Evolutionary conservation across 345 rosid genomes (phyloP).

Genomic region (Gossypium bickii): DNA sequence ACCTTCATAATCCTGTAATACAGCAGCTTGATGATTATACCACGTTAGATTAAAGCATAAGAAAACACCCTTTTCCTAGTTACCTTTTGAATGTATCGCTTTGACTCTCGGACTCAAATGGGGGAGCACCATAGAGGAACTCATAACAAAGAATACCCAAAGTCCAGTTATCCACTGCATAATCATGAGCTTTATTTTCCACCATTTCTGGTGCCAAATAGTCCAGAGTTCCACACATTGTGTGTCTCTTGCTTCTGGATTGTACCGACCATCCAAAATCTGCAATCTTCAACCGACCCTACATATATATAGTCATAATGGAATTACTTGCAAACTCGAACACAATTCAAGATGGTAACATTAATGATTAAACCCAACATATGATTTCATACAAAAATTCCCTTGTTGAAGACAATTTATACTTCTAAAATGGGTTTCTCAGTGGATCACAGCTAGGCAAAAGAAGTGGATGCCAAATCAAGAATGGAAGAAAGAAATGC

Average conservation of each 20-base stretch:
- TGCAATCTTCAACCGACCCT: constrained; percentile 92
- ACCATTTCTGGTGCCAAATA: constrained; percentile 98
- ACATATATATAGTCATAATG: neutral
- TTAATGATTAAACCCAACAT: neutral
- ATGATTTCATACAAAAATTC: neutral
- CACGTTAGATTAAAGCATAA: neutral
- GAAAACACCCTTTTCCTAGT: neutral
- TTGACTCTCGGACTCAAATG: constrained; percentile 89
- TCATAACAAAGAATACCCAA: constrained; percentile 87
- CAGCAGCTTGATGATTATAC: neutral
- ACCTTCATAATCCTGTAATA: constrained; percentile 71
- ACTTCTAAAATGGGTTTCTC: neutral
- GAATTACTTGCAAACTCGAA: neutral
- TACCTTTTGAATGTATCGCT: constrained; percentile 77
- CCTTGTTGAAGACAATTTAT: neutral
- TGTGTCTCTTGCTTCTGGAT: constrained; percentile 78
- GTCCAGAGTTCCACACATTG: constrained; percentile 97
- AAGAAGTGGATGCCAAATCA: neutral
- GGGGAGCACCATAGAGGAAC: constrained; percentile 89
- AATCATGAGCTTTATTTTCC: constrained; percentile 80
- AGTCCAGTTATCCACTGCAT: constrained; percentile 96
- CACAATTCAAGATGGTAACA: neutral
- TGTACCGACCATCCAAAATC: constrained; percentile 99
- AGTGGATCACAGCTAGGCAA: neutral
- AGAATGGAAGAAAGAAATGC: neutral